These are phyloP conservation scores for Solanum medicagineum DNA, from an alignment of 257 asterid genomes.

Conservation along the genomic window DNA sequence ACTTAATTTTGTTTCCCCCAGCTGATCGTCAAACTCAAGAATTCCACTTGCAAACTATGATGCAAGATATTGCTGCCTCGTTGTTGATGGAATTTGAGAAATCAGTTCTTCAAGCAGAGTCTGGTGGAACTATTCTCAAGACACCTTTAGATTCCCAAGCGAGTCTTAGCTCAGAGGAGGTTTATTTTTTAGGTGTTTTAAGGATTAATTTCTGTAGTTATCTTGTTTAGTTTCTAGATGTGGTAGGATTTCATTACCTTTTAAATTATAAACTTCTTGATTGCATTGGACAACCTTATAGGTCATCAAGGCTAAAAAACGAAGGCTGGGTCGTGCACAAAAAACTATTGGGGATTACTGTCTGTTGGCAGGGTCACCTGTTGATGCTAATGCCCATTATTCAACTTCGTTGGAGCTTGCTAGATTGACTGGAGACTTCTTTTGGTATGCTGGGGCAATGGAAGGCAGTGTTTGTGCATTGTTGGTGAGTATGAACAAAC, in stretches of 20 bases:
- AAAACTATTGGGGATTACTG: slow-evolving; percentile 96
- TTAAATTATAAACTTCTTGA: slow-evolving; percentile 10
- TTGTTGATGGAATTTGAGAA: slow-evolving; percentile 95
- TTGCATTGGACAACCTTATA: slow-evolving; percentile 19
- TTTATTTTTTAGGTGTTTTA: slow-evolving; percentile 80
- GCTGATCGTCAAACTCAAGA: slow-evolving; percentile 94
- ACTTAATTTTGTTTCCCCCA: slow-evolving; percentile 77
- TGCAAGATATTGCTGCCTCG: slow-evolving; percentile 95
- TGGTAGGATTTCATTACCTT: background rate
- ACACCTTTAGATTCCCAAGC: slow-evolving; percentile 99
- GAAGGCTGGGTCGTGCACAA: slow-evolving; percentile 95
- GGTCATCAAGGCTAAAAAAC: slow-evolving; percentile 97
- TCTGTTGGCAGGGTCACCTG: slow-evolving; percentile 95
- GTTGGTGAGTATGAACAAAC: slow-evolving; percentile 49
- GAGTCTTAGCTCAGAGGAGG: slow-evolving; percentile 99
- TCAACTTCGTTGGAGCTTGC: slow-evolving; percentile 88
- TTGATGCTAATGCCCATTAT: slow-evolving; percentile 97
- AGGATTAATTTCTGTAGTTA: slow-evolving; percentile 15
- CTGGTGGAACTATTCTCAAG: slow-evolving; percentile 87
- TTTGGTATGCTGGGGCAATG: slow-evolving; percentile 99
- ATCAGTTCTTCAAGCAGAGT: slow-evolving; percentile 90
- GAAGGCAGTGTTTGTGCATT: slow-evolving; percentile 97
- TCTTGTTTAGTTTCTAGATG: slow-evolving; percentile 1
- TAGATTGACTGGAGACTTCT: slow-evolving; percentile 86
- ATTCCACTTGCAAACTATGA: slow-evolving; percentile 89